Conservation (phyloP, 1,284 basidiomycete genomes). For the Sanguinoderma infundibulare region DNA sequence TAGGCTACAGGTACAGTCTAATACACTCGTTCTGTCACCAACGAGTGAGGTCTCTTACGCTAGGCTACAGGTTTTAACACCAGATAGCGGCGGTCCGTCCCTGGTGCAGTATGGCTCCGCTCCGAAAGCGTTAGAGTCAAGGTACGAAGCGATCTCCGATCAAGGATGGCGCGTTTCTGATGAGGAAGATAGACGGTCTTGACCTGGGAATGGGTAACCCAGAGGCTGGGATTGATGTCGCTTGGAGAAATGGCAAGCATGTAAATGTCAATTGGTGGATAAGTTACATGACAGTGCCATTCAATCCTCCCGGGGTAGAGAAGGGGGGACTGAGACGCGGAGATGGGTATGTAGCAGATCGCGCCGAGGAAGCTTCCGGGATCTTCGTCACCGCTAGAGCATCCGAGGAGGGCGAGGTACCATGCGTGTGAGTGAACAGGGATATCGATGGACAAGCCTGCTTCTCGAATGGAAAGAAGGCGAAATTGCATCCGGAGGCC, state of each 20-base stretch:
- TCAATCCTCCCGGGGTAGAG: not conserved
- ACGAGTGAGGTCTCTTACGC: too few relatives aligned
- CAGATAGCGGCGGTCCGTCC: not conserved
- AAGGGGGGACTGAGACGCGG: not conserved
- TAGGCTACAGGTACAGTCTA: too few relatives aligned
- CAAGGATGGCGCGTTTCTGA: not conserved
- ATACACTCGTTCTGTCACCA: too few relatives aligned
- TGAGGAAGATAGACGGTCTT: not conserved
- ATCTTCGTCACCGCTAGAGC: not conserved
- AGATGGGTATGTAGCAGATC: not conserved
- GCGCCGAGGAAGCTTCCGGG: not conserved
- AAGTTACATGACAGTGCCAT: not conserved
- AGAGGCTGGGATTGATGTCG: not conserved
- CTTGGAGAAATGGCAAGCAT: not conserved
- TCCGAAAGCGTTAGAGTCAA: not conserved
- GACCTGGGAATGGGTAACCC: not conserved
- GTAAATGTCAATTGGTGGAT: too few relatives aligned
- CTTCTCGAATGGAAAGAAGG: not conserved
- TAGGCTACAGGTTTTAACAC: too few relatives aligned
- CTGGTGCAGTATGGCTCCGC: not conserved
- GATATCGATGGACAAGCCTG: not conserved
- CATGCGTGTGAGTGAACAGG: not conserved
- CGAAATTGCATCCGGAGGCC: not conserved
- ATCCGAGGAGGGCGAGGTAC: not conserved
- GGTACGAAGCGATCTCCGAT: not conserved